Evolutionary conservation across 1,139 yeast genomes (phyloP).

Genomic region (Nadsonia starkeyi-henricii): DNA sequence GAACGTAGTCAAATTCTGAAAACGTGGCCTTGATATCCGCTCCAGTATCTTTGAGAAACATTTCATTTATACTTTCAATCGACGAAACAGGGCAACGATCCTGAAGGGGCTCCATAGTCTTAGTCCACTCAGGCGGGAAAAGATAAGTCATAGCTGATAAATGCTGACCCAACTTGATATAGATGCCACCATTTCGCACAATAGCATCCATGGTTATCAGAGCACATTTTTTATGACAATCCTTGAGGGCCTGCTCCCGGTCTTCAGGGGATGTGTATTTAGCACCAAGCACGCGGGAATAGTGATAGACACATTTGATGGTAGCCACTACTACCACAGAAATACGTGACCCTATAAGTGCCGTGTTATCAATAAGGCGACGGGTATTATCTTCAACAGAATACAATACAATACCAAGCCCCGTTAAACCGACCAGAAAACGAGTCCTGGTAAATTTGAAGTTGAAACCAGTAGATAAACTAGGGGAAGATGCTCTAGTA

Average conservation of each 20-base stretch:
- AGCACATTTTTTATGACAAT: conserved; percentile 67
- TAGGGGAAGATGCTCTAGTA: too few species aligned
- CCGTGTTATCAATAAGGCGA: conserved; percentile 18
- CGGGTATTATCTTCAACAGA: conserved; percentile 28
- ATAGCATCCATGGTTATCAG: conserved; percentile 63
- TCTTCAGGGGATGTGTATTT: conserved; percentile 37
- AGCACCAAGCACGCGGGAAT: conserved; percentile 40
- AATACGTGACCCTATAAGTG: conserved; percentile 18
- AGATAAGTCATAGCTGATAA: conserved; percentile 82
- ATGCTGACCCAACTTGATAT: conserved; percentile 91
- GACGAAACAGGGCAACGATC: conserved; percentile 81
- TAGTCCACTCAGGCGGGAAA: conserved; percentile 88
- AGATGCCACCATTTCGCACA: conserved; percentile 80
- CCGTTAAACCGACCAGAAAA: conserved; percentile 6
- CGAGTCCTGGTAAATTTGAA: not conserved
- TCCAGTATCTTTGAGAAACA: conserved; percentile 54
- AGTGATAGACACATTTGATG: conserved; percentile 24
- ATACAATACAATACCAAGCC: conserved; percentile 18
- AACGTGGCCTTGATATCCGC: conserved; percentile 47
- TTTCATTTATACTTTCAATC: conserved; percentile 45
- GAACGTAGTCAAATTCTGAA: conserved; percentile 48
- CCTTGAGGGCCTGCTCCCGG: conserved; percentile 38
- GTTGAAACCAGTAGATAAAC: too few species aligned
- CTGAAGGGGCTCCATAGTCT: conserved; percentile 84
- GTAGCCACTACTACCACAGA: conserved; percentile 23